Conservation (phyloP, 768 basidiomycete species). For the Rhodotorula kratochvilovae region DNA sequence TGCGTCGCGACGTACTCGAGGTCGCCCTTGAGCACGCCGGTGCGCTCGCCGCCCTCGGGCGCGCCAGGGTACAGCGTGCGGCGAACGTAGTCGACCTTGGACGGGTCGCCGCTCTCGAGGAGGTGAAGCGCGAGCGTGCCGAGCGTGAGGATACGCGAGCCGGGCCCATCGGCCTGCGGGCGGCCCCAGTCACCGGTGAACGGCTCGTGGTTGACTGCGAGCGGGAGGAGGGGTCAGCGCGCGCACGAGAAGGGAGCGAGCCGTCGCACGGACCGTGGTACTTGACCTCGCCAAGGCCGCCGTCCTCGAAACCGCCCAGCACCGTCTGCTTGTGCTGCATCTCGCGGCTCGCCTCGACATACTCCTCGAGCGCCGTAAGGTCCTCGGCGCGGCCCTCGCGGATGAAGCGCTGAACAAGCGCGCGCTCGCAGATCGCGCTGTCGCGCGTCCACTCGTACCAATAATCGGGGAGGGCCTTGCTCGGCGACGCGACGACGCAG, state of each 20-base stretch:
- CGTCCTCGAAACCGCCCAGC: slow-evolving; percentile 36
- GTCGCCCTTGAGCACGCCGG: slow-evolving; percentile 41
- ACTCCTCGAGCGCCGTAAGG: slow-evolving; percentile 30
- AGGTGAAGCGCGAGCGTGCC: slow-evolving; percentile 22
- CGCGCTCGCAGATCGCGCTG: slow-evolving; percentile 38
- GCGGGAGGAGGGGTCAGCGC: not conserved
- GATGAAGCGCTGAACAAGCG: slow-evolving; percentile 34
- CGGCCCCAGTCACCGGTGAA: slow-evolving; percentile 39
- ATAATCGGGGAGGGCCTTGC: slow-evolving; percentile 39
- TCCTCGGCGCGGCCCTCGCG: slow-evolving; percentile 6
- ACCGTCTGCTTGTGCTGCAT: slow-evolving; percentile 42
- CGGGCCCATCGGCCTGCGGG: slow-evolving; percentile 41
- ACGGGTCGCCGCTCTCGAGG: slow-evolving; percentile 16
- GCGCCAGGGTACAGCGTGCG: slow-evolving; percentile 30
- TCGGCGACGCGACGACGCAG: slow-evolving; percentile 38
- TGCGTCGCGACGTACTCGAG: slow-evolving; percentile 35
- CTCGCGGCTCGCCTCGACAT: slow-evolving; percentile 33
- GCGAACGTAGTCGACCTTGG: slow-evolving; percentile 23
- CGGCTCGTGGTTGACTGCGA: slow-evolving; percentile 13
- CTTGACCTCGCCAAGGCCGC: slow-evolving; percentile 43
- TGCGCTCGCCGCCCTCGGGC: slow-evolving; percentile 7
- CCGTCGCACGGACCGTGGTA: slow-evolving; percentile 19
- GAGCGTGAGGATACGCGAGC: slow-evolving; percentile 34
- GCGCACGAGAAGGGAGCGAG: not conserved
- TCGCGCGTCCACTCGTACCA: slow-evolving; percentile 43